phyloP scores from a whole-genome alignment of 176 grass and related monocot genomes.

The Phyllostachys edulis region DNA sequence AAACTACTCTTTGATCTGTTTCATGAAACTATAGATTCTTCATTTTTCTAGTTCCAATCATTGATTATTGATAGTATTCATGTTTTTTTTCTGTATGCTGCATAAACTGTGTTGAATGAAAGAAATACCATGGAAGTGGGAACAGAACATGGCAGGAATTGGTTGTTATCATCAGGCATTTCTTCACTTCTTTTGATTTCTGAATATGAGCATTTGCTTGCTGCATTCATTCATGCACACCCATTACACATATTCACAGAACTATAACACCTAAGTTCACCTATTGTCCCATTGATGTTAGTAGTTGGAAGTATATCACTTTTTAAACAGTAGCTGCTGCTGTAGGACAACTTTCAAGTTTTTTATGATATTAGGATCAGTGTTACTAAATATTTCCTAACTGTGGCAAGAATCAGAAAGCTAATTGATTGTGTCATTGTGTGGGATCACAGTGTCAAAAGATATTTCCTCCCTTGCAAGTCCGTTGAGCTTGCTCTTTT shows the following conservation, averaged over 20 bases:
- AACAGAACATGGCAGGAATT: not conserved
- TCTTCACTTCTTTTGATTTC: not conserved
- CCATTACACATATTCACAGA: not conserved
- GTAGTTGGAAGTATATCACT: not conserved
- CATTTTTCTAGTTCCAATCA: constrained; percentile 14
- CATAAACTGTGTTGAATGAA: constrained; percentile 15
- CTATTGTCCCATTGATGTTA: constrained; percentile 4
- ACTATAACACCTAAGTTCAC: not conserved
- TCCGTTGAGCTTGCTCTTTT: not conserved
- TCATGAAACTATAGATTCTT: not conserved
- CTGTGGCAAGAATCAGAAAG: not conserved
- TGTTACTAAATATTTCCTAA: not conserved
- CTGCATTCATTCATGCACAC: not conserved
- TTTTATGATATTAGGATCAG: not conserved
- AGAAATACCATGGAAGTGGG: not conserved
- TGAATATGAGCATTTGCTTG: not conserved
- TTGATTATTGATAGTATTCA: not conserved
- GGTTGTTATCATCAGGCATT: not conserved
- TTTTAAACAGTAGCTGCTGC: not conserved
- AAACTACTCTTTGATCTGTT: constrained; percentile 9
- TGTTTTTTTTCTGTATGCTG: not conserved
- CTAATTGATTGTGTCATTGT: not conserved
- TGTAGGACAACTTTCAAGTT: not conserved
- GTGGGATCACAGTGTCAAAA: not conserved
- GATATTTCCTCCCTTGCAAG: not conserved